Percentiles rank a stretch among this genome's conserved stretches.
These are phyloP conservation scores for Byssochlamys sp. DNA, from an alignment of 2,329 filamentous ascomycete species.

Conservation along the genomic window DNA sequence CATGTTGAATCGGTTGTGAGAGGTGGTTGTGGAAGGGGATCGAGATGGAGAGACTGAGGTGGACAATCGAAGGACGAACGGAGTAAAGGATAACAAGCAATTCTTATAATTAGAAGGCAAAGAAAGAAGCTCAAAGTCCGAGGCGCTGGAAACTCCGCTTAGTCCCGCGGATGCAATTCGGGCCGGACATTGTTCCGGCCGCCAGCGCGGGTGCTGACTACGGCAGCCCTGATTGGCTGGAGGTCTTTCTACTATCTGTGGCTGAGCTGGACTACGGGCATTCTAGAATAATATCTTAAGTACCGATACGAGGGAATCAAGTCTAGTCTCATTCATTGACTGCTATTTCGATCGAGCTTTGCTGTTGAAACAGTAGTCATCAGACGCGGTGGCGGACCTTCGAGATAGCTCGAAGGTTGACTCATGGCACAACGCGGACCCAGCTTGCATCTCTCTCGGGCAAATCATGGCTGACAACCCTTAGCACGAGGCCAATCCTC, in stretches of 20 bases:
- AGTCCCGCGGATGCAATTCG: not conserved
- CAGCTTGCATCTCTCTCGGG: not conserved
- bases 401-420: not conserved
- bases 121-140: not conserved
- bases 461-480: not conserved
- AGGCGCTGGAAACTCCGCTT: not conserved
- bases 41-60: conserved; percentile 18
- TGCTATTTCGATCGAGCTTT: not conserved
- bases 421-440: not conserved
- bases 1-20: conserved; percentile 44
- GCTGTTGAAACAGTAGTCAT: not conserved
- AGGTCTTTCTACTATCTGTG: not conserved
- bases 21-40: conserved; percentile 6
- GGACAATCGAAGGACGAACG: not conserved
- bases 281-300: not conserved
- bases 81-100: not conserved
- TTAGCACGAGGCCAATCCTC: not conserved
- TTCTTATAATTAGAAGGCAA: not conserved
- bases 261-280: not conserved
- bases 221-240: not conserved
- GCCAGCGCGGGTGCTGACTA: not conserved
- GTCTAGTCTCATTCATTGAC: not conserved
- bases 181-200: too few relatives aligned
- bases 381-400: not conserved
- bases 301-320: not conserved